Percentiles rank a stretch among this genome's conserved stretches.
Conservation (phyloP, 345 rosid genomes). For the Bruguiera gymnorhiza region DNA sequence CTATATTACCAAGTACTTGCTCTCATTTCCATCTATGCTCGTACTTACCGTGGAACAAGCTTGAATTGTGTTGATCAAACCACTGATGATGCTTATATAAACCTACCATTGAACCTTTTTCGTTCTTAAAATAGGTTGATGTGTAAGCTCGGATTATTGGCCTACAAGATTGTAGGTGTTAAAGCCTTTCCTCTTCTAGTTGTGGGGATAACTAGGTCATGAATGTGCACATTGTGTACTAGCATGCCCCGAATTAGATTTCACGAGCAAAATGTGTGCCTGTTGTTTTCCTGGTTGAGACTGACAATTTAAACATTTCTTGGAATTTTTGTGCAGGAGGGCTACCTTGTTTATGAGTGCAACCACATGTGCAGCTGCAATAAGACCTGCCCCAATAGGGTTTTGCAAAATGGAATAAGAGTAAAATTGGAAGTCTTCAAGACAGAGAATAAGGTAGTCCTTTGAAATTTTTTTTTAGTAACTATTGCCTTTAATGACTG, state of each 20-base stretch:
- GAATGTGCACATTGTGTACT: background rate
- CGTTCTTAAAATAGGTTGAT: background rate
- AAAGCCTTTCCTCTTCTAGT: background rate
- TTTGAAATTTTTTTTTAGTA: slow-evolving; percentile 17
- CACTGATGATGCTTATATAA: background rate
- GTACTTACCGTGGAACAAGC: too few relatives aligned
- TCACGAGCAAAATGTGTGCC: background rate
- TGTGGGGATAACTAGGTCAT: background rate
- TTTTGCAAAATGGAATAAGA: slow-evolving; percentile 75
- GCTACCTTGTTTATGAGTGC: slow-evolving; percentile 98
- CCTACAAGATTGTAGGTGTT: background rate
- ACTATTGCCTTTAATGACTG: slow-evolving; percentile 6
- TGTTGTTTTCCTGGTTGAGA: background rate
- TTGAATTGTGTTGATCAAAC: background rate
- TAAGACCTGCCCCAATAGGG: slow-evolving; percentile 74
- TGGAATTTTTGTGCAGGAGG: slow-evolving; percentile 58
- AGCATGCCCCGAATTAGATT: background rate
- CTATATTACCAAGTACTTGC: too few relatives aligned
- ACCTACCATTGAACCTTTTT: background rate
- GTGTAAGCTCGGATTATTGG: too few relatives aligned
- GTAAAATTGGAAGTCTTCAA: slow-evolving; percentile 74
- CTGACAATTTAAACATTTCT: slow-evolving; percentile 9
- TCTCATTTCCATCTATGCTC: too few relatives aligned
- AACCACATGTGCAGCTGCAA: slow-evolving; percentile 72
- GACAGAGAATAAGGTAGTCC: slow-evolving; percentile 68